Conservation (phyloP, 1,284 basidiomycete species). For the Austroboletus olivaceoglutinosus region DNA sequence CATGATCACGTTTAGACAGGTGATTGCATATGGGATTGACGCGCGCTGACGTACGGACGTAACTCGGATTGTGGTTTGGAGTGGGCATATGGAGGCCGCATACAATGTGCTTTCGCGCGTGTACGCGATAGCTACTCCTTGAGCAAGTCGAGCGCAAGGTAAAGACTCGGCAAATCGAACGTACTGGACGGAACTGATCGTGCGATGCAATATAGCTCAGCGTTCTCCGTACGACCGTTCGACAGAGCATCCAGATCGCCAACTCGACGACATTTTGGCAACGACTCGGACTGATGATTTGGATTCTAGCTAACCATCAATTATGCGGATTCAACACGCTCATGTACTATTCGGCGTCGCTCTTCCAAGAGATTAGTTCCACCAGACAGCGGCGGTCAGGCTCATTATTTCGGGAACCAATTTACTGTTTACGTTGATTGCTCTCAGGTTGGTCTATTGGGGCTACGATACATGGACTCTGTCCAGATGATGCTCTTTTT, state of each 20-base stretch:
- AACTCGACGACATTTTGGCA: slow-evolving; percentile 61
- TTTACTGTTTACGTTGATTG: slow-evolving; percentile 79
- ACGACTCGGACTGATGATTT: slow-evolving; percentile 54
- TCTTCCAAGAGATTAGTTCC: slow-evolving; percentile 78
- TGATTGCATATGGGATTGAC: slow-evolving; percentile 75
- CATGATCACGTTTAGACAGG: slow-evolving; percentile 71
- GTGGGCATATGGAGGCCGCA: slow-evolving; percentile 50
- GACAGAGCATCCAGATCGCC: slow-evolving; percentile 60
- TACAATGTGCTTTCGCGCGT: slow-evolving; percentile 58
- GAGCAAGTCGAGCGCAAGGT: slow-evolving; percentile 70
- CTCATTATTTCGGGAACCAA: slow-evolving; percentile 78
- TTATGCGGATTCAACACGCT: slow-evolving; percentile 75
- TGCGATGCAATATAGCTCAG: slow-evolving; percentile 42
- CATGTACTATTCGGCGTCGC: slow-evolving; percentile 76
- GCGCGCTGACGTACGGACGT: slow-evolving; percentile 26
- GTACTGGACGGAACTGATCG: not conserved
- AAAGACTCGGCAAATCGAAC: too few relatives aligned
- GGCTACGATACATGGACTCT: not conserved
- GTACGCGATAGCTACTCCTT: slow-evolving; percentile 61
- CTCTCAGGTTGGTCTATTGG: slow-evolving; percentile 48
- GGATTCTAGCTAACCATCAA: slow-evolving; percentile 68
- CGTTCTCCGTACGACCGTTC: slow-evolving; percentile 59
- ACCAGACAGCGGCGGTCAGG: slow-evolving; percentile 77
- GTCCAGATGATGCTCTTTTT: not conserved
- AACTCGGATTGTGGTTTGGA: slow-evolving; percentile 73